Percentiles rank a stretch among this genome's conserved stretches.
phyloP scores from a whole-genome alignment of 495 filamentous ascomycete species.

The Aspergillus nanangensis region DNA sequence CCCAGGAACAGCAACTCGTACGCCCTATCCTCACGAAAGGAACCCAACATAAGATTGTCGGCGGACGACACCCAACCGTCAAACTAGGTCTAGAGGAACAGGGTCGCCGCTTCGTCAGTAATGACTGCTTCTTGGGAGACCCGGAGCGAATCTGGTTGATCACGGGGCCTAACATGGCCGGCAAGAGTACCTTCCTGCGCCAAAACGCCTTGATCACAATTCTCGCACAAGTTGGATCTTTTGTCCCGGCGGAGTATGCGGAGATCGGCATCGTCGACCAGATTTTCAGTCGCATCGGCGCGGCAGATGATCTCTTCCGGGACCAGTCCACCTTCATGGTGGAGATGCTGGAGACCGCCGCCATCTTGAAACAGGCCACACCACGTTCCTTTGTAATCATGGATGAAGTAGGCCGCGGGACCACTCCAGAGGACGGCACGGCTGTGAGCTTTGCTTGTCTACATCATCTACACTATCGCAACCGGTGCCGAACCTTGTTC shows the following conservation, averaged over 20 bases:
- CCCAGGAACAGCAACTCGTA: constrained; percentile 64
- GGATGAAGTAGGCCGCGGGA: constrained; percentile 95
- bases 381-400: constrained; percentile 84
- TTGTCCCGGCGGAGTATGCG: constrained; percentile 82
- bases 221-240: constrained; percentile 86
- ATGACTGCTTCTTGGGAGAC: constrained; percentile 76
- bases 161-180: constrained; percentile 98
- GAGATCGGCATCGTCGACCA: constrained; percentile 85
- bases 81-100: constrained; percentile 73
- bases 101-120: constrained; percentile 78
- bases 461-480: constrained; percentile 71
- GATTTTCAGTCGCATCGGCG: constrained; percentile 87
- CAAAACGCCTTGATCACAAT: constrained; percentile 94
- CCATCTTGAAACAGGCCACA: constrained; percentile 49
- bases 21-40: constrained; percentile 65
- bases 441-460: constrained; percentile 88
- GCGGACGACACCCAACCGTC: constrained; percentile 86
- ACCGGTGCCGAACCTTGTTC: constrained; percentile 77
- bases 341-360: constrained; percentile 53
- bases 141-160: constrained; percentile 77
- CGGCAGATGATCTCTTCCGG: constrained; percentile 85
- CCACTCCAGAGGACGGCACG: constrained; percentile 83
- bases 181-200: constrained; percentile 90
- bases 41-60: constrained; percentile 62
- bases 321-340: constrained; percentile 94